These are phyloP conservation scores for Yamadazyma akitaensis DNA, from an alignment of 805 yeast genomes.

Conservation along the genomic window DNA sequence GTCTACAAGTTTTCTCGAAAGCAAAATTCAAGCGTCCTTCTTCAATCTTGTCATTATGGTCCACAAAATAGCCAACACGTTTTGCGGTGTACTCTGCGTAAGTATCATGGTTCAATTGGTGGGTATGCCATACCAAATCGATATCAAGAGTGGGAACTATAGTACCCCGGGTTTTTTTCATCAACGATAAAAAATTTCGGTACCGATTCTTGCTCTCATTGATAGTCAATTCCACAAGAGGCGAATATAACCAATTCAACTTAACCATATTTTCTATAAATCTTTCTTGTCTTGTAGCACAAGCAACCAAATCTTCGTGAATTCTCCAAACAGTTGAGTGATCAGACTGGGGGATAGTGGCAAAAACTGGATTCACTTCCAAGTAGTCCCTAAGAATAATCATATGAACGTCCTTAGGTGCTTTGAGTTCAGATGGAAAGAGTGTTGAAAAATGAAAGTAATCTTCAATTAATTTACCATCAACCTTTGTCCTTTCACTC, in stretches of 20 bases:
- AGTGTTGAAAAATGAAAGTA: background rate
- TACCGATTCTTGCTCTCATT: slow-evolving; percentile 17
- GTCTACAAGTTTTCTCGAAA: slow-evolving; percentile 17
- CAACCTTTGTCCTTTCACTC: too few species aligned
- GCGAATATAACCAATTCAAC: slow-evolving; percentile 19
- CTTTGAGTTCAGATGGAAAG: background rate
- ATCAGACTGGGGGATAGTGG: background rate
- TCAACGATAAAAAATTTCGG: slow-evolving; percentile 14
- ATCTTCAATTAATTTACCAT: background rate
- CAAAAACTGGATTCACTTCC: slow-evolving; percentile 8
- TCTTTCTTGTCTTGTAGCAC: slow-evolving; percentile 22
- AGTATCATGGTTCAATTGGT: slow-evolving; percentile 16
- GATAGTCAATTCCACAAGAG: slow-evolving; percentile 12
- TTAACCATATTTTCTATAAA: slow-evolving; percentile 22
- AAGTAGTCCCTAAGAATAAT: slow-evolving; percentile 6
- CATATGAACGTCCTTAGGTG: background rate
- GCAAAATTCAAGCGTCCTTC: slow-evolving; percentile 15
- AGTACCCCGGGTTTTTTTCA: slow-evolving; percentile 5
- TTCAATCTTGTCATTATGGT: slow-evolving; percentile 26
- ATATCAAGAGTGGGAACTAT: slow-evolving; percentile 26
- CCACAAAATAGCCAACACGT: slow-evolving; percentile 2
- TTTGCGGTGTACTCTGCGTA: slow-evolving; percentile 14
- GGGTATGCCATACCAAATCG: slow-evolving; percentile 28
- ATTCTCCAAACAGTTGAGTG: background rate
- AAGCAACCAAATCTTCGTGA: slow-evolving; percentile 26